Base-by-base conservation (phyloP, 2,329 filamentous ascomycete genomes). In the Trichoderma sp. region DNA sequence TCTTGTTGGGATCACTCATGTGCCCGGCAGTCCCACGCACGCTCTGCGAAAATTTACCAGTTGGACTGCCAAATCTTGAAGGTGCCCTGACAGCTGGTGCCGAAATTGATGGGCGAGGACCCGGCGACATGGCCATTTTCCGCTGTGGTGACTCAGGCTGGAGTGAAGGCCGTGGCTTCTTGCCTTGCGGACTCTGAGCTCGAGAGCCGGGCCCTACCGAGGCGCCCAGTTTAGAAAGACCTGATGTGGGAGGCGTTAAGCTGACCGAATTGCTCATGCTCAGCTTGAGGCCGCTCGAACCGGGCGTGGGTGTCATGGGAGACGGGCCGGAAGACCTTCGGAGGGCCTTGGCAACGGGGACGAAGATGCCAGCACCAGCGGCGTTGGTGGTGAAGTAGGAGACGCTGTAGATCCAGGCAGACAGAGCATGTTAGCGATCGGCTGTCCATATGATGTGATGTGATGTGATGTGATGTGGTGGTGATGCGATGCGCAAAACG, bases 311-410 rank as follows among this genome's bases (percentile, higher is more conserved):
- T 2, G 91, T 93, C 64, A 86, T 82, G 8, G 90, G 87, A 71
- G 86, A 86, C 7, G 84, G 82, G 60, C 82, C 83, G 25, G 84
- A 87, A 59, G 86, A 87, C 76, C 88, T 90, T 78, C 87, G 91
- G 75, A 86, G 84, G 37, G 92, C 92, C 78, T 96, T 95, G 77
- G 90, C 88, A 17, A 95, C 82, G 4, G 95, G 95, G 15, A 99
- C 85, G 77, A 99, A 99, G 75, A 99, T 98, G 69, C 95, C 95
- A 2, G 95, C 89, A 70, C 93, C 93, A 0, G 92, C 87, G 25
- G 90, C 81, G 3, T 86, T 85, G 12, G 95, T 97, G 39, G 84
- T 85, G 78, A 99, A 99, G 80, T 99, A 99, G 37, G 83, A 87
- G 58, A 89, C 76, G 67, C 88, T 90, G 75, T 12, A 19, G 22